Percentiles rank a stretch among this genome's conserved stretches.
These are phyloP conservation scores for Pouteria campechiana DNA, from an alignment of 179 eudicot species.

Conservation along the genomic window DNA sequence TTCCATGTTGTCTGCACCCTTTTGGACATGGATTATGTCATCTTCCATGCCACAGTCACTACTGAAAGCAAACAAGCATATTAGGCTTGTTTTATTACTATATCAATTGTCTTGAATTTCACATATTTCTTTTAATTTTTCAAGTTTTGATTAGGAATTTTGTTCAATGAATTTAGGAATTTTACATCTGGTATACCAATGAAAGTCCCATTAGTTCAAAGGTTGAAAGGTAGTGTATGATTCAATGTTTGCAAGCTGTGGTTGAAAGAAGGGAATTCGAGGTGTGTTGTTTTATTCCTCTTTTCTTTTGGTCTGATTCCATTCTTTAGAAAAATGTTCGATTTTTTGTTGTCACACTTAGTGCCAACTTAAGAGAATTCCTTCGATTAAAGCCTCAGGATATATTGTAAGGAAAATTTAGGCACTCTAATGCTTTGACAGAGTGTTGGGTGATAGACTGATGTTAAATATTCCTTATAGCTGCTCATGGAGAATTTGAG, in stretches of 20 bases:
- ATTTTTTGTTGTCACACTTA: slow-evolving; percentile 9
- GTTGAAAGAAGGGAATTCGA: slow-evolving; percentile 70
- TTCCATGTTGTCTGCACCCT: slow-evolving; percentile 82
- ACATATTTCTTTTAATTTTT: no score
- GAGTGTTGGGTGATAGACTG: slow-evolving; percentile 80
- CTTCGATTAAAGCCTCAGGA: no score
- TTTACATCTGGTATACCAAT: slow-evolving; percentile 67
- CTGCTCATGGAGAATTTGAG: no score
- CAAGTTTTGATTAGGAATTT: no score
- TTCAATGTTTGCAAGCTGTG: slow-evolving; percentile 67
- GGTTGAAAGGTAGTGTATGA: slow-evolving; percentile 80
- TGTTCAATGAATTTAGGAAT: no score
- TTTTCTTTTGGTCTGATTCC: neutral
- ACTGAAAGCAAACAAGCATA: slow-evolving; percentile 40
- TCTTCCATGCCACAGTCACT: slow-evolving; percentile 75
- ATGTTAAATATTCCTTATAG: slow-evolving; percentile 48
- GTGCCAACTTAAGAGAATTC: no score
- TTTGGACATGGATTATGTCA: slow-evolving; percentile 81
- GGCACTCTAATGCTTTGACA: no score
- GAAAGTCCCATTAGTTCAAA: slow-evolving; percentile 84
- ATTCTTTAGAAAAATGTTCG: neutral
- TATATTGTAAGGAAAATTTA: no score
- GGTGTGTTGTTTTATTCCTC: slow-evolving; percentile 24
- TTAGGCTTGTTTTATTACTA: slow-evolving; percentile 48
- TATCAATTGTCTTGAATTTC: no score